phyloP scores from a whole-genome alignment of 495 filamentous ascomycete species.

The Durotheca rogersii region DNA sequence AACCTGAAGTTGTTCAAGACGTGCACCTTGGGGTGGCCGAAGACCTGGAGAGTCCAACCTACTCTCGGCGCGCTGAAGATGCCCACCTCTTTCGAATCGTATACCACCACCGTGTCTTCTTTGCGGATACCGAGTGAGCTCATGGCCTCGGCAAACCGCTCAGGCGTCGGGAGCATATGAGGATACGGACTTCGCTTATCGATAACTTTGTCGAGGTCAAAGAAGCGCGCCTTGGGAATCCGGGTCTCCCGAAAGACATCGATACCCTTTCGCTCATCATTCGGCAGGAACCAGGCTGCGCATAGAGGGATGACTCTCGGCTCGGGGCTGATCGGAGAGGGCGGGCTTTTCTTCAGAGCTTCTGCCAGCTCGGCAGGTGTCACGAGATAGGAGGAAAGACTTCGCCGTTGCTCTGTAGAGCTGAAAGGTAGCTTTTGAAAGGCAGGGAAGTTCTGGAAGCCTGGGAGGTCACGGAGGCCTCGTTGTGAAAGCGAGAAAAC shows the following conservation, averaged over 20 bases:
- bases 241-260: constrained; percentile 72
- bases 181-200: constrained; percentile 87
- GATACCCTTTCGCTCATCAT: constrained; percentile 75
- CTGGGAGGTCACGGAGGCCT: constrained; percentile 20
- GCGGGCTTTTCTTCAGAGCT: constrained; percentile 74
- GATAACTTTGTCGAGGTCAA: constrained; percentile 88
- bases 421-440: background rate
- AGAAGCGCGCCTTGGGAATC: constrained; percentile 90
- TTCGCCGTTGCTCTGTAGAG: constrained; percentile 36
- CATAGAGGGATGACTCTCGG: constrained; percentile 84
- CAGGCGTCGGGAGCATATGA: constrained; percentile 88
- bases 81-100: constrained; percentile 83
- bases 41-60: constrained; percentile 86
- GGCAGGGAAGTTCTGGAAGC: constrained; percentile 20
- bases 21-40: constrained; percentile 88
- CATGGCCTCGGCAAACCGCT: constrained; percentile 85
- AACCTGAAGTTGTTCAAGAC: constrained; percentile 90
- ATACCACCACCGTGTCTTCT: constrained; percentile 89
- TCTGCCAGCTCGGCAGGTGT: constrained; percentile 77
- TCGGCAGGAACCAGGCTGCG: constrained; percentile 94
- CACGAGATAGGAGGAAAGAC: constrained; percentile 78
- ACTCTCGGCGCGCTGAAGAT: constrained; percentile 93
- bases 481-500: constrained; percentile 37
- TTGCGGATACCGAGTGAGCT: constrained; percentile 76
- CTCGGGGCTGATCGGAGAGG: constrained; percentile 69